phyloP scores from a whole-genome alignment of 1,139 yeast genomes.

The Citeromyces hawaiiensis region DNA sequence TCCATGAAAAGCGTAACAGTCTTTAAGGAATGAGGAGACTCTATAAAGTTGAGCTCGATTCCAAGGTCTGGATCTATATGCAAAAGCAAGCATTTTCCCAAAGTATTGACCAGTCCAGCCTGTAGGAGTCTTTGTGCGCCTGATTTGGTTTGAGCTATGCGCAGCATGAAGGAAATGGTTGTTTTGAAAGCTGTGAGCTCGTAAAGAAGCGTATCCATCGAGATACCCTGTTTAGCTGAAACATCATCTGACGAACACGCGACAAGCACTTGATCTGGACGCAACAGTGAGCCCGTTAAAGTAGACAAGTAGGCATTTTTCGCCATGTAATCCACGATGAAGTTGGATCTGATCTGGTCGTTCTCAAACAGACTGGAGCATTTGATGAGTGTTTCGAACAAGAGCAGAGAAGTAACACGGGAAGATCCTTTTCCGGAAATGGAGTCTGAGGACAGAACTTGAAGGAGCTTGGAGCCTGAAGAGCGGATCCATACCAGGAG shows the following conservation, averaged over 20 bases:
- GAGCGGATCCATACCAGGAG: conserved; percentile 39
- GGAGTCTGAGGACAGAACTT: conserved; percentile 63
- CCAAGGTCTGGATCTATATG: conserved; percentile 75
- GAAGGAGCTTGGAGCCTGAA: conserved; percentile 49
- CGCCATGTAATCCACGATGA: conserved; percentile 46
- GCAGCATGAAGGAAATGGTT: conserved; percentile 50
- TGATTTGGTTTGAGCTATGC: conserved; percentile 60
- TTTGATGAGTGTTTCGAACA: conserved; percentile 59
- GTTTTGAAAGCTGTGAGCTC: conserved; percentile 72
- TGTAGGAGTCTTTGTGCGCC: conserved; percentile 75
- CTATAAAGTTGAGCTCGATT: conserved; percentile 25
- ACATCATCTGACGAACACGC: conserved; percentile 13
- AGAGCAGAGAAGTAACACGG: conserved; percentile 61
- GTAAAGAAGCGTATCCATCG: conserved; percentile 42
- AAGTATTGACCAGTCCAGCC: conserved; percentile 53
- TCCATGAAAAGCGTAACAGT: background rate
- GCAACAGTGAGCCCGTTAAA: conserved; percentile 51
- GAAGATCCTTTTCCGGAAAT: conserved; percentile 68
- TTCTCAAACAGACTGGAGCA: conserved; percentile 27
- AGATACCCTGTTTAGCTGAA: conserved; percentile 14
- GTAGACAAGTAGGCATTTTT: conserved; percentile 53
- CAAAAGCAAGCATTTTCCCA: conserved; percentile 45
- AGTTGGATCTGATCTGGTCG: conserved; percentile 25
- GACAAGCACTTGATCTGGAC: conserved; percentile 54
- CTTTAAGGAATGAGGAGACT: conserved; percentile 5